Conservation (phyloP, 2,329 filamentous ascomycete species). For the Neopestalotiopsis sp. region DNA sequence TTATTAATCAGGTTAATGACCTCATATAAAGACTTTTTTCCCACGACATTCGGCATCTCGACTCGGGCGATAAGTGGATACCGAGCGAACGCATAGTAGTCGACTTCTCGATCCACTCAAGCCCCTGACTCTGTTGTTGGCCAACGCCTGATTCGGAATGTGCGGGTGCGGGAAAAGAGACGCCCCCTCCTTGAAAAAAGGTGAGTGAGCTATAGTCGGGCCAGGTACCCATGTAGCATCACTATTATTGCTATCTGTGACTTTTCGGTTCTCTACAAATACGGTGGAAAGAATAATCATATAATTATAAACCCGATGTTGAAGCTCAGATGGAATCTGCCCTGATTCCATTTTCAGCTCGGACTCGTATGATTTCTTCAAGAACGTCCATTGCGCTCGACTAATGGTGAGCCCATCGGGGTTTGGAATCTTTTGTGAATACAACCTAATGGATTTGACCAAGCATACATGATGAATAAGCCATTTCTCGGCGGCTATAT, state of each 20-base stretch:
- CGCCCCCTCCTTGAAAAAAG: background rate
- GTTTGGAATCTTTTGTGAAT: background rate
- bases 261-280: too few relatives aligned
- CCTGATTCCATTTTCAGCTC: too few relatives aligned
- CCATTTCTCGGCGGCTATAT: background rate
- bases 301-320: too few relatives aligned
- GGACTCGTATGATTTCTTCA: too few relatives aligned
- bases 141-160: background rate
- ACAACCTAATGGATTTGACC: background rate
- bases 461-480: background rate
- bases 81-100: background rate
- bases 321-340: too few relatives aligned
- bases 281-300: too few relatives aligned
- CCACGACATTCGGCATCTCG: slow-evolving; percentile 1
- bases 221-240: background rate
- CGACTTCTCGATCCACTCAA: background rate
- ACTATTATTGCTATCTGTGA: too few relatives aligned
- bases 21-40: background rate
- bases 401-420: background rate
- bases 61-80: slow-evolving; percentile 3
- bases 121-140: background rate
- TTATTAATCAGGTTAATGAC: slow-evolving; percentile 9
- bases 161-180: background rate
- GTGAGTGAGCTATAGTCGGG: background rate
- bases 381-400: too few relatives aligned